Evolutionary conservation across 495 filamentous ascomycete genomes (phyloP).

Genomic region (Aspergillus leporis): DNA sequence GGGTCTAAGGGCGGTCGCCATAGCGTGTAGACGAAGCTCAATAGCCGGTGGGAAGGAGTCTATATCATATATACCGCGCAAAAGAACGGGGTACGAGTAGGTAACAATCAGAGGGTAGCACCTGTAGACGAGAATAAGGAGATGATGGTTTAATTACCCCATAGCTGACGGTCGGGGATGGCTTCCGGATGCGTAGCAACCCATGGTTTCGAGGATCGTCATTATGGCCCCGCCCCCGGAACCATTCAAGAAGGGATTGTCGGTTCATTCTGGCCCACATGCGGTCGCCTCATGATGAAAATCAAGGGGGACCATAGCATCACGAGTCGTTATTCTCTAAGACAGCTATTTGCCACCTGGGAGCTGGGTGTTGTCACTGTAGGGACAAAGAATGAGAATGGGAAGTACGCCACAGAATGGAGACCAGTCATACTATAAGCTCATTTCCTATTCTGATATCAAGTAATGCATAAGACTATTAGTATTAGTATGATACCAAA

Average conservation of each 20-base stretch:
- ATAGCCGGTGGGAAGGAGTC: background rate
- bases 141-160: too few relatives aligned
- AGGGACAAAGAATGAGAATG: background rate
- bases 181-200: conserved; percentile 4
- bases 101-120: background rate
- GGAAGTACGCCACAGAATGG: conserved; percentile 2
- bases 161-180: background rate
- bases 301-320: background rate
- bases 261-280: background rate
- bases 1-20: background rate
- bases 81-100: background rate
- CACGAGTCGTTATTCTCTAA: background rate
- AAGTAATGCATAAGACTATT: background rate
- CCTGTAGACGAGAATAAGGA: background rate
- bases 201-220: conserved; percentile 1
- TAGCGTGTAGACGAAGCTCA: background rate
- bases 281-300: conserved; percentile 10
- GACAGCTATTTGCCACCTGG: background rate
- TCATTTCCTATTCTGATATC: background rate
- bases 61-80: background rate
- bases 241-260: conserved; percentile 24
- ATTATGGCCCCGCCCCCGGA: background rate
- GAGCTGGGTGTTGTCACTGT: background rate
- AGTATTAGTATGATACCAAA: background rate
- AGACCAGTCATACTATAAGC: conserved; percentile 8